Conservation (phyloP, 202 grass and related monocot species). For the Panicum hallii region DNA sequence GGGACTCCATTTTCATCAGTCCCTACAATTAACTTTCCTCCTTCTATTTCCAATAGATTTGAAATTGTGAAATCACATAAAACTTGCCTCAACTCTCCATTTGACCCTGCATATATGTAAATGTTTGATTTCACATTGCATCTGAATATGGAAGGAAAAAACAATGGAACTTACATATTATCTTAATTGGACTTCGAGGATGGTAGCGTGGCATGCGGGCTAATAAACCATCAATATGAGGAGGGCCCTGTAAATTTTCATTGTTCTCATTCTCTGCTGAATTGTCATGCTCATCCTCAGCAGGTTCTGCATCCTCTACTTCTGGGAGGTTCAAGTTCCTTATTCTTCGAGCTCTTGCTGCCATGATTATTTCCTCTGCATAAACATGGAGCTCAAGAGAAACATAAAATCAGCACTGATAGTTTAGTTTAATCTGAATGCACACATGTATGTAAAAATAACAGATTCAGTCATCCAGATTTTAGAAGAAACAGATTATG, state of each 20-base stretch:
- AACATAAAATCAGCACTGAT: too few relatives aligned
- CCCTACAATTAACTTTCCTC: conserved; percentile 18
- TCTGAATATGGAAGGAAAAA: fast-evolving
- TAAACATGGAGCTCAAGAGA: too few relatives aligned
- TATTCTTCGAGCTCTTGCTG: too few relatives aligned
- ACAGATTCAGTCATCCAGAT: too few relatives aligned
- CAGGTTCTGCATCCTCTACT: too few relatives aligned
- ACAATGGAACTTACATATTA: not conserved
- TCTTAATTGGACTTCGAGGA: too few relatives aligned
- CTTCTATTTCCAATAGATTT: not conserved
- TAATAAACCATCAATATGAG: not conserved
- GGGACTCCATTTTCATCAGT: conserved; percentile 19
- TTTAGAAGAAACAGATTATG: too few relatives aligned
- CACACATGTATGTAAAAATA: too few relatives aligned
- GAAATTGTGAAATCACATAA: not conserved
- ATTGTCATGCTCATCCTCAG: too few relatives aligned
- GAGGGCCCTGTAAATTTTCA: not conserved
- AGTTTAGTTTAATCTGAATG: too few relatives aligned
- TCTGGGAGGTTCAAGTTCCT: too few relatives aligned
- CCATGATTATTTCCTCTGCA: too few relatives aligned
- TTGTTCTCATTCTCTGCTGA: not conserved
- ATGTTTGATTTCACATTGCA: not conserved
- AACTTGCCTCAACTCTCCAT: not conserved
- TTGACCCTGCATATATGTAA: conserved; percentile 7
- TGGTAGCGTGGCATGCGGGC: not conserved